Evolutionary conservation across 495 filamentous ascomycete genomes (phyloP).

Genomic region (Aspergillus coremiiformis): DNA sequence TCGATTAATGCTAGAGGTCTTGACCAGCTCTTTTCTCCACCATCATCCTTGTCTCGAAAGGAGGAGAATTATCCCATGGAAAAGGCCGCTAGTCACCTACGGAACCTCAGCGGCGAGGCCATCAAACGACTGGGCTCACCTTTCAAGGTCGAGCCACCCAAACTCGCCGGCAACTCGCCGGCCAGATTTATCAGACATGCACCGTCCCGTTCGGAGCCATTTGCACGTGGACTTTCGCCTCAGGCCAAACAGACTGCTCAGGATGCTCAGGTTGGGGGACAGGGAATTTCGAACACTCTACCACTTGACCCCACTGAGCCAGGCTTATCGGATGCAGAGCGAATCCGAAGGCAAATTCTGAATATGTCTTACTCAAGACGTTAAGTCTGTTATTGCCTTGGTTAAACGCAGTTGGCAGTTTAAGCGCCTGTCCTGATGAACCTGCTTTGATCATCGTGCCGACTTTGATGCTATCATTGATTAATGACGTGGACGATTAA

Average conservation of each 20-base stretch:
- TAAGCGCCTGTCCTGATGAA: background rate
- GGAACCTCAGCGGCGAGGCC: slow-evolving; percentile 31
- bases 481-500: slow-evolving; percentile 31
- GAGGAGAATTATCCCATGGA: slow-evolving; percentile 20
- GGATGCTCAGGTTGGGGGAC: background rate
- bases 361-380: slow-evolving; percentile 33
- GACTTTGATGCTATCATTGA: slow-evolving; percentile 7
- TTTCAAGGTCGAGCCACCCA: slow-evolving; percentile 35
- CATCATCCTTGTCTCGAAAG: slow-evolving; percentile 33
- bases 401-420: background rate
- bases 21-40: slow-evolving; percentile 44
- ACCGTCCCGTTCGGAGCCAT: slow-evolving; percentile 39
- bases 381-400: slow-evolving; percentile 8
- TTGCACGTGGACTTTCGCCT: slow-evolving; percentile 23
- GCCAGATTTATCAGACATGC: slow-evolving; percentile 27
- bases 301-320: slow-evolving; percentile 34
- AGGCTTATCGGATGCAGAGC: slow-evolving; percentile 42
- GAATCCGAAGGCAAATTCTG: slow-evolving; percentile 40
- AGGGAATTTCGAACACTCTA: slow-evolving; percentile 9
- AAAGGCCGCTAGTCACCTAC: slow-evolving; percentile 25
- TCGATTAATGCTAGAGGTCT: slow-evolving; percentile 34
- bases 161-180: slow-evolving; percentile 20
- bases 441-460: slow-evolving; percentile 7
- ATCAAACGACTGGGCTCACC: slow-evolving; percentile 47
- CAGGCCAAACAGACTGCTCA: slow-evolving; percentile 4